These are phyloP conservation scores for Limonium bicolor DNA, from an alignment of 148 eudicot species.

Conservation along the genomic window DNA sequence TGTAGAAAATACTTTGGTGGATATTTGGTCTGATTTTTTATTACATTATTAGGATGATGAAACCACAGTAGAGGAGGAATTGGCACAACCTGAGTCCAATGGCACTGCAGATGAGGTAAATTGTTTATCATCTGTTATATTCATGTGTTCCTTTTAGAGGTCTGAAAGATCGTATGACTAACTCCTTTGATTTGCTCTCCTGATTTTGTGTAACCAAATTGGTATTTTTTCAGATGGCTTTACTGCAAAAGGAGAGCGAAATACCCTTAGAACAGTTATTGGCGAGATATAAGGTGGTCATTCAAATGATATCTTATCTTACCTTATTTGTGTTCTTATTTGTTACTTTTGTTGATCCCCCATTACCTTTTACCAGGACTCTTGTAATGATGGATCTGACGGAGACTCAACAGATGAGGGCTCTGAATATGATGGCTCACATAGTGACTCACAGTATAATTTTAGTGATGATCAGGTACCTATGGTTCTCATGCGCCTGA, in stretches of 20 bases:
- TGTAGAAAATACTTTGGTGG: too few relatives aligned
- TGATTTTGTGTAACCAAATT: background rate
- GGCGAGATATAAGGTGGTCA: constrained; percentile 73
- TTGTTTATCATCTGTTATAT: background rate
- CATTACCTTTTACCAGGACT: too few relatives aligned
- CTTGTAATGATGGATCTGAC: too few relatives aligned
- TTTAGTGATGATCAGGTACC: too few relatives aligned
- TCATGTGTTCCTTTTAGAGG: background rate
- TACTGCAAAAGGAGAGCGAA: constrained; percentile 83
- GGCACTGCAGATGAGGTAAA: constrained; percentile 68
- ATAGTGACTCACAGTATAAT: too few relatives aligned
- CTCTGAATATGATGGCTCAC: too few relatives aligned
- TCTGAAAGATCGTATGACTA: background rate
- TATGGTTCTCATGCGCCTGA: too few relatives aligned
- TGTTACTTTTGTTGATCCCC: too few relatives aligned
- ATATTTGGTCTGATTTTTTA: too few relatives aligned
- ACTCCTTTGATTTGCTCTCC: background rate
- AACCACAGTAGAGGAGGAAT: constrained; percentile 68
- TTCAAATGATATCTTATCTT: constrained; percentile 8
- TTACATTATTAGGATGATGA: constrained; percentile 72
- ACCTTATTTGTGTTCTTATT: too few relatives aligned
- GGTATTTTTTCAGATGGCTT: constrained; percentile 45
- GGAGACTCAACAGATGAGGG: too few relatives aligned
- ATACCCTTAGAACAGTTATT: constrained; percentile 72
- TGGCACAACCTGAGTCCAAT: constrained; percentile 55